Base-by-base conservation (phyloP, 768 basidiomycete genomes). In the Saitozyma podzolica region DNA sequence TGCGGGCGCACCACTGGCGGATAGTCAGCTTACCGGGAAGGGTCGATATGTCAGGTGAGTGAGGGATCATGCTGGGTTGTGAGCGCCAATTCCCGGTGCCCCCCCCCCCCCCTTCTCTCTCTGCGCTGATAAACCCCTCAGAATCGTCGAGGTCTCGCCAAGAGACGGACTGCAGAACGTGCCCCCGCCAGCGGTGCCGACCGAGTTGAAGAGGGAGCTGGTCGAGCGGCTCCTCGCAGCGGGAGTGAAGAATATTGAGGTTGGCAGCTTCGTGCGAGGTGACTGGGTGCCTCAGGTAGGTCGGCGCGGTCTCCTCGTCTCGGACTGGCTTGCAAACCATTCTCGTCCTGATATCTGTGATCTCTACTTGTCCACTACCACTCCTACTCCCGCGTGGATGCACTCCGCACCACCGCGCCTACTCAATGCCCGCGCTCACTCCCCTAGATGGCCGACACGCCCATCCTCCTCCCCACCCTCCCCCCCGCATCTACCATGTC, bases 111-210 rank as follows among this genome's bases (percentile, higher is more conserved):
- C 29, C 29, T 29, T 2, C 29, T n/a, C n/a, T n/a, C n/a, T n/a
- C n/a, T n/a, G 29, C 5, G 29, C 29, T 29, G 29, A 29, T 5
- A 29, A 29, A 29, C 29, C 29, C 29, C 29, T 2, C 51, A 79
- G 78, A 56, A 89, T 96, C 50, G 89, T 97, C 50, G 93, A 95
- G 80, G 91, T 95, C 4, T 90, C 90, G 0, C 90, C 92, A 0
- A 83, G 93, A 39, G 93, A 97, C 79, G 93, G 93, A 0, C 83
- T 97, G 10, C 92, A 95, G 81, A 95, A 95, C 72, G 90, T 96
- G 1, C 68, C 72, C 72, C 86, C 87, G 66, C 83, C 84, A 0
- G 81, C 87, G 6, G 86, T 95, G 8, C 84, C 89, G 37, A 86
- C 87, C 1, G 84, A 85, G 39, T 80, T 88, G 63, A 94, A 94